Percentiles rank a stretch among this genome's conserved stretches.
These are phyloP conservation scores for Clitocybe nebularis DNA, from an alignment of 1,284 basidiomycete species.

Conservation along the genomic window DNA sequence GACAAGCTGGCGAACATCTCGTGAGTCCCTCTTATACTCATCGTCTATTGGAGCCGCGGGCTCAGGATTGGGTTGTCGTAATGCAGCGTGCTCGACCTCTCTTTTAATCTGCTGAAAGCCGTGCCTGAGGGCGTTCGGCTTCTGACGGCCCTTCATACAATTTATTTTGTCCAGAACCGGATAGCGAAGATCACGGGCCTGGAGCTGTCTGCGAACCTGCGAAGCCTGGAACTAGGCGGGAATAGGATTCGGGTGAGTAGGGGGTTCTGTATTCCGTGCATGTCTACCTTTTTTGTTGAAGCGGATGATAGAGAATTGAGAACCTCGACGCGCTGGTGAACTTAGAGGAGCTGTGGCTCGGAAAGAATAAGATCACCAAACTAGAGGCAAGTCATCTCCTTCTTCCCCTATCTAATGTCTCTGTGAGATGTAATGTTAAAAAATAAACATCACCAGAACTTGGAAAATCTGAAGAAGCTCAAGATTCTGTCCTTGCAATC, in stretches of 20 bases:
- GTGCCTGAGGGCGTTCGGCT: conserved; percentile 62
- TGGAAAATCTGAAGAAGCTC: conserved; percentile 66
- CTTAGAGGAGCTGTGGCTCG: conserved; percentile 92
- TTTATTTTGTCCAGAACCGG: conserved; percentile 97
- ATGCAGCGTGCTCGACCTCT: conserved; percentile 80
- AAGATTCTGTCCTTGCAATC: conserved; percentile 88
- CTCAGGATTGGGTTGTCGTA: neutral
- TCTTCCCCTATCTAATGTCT: conserved; percentile 14
- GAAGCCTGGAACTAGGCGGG: conserved; percentile 89
- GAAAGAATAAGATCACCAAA: conserved; percentile 94
- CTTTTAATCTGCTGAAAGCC: conserved; percentile 86
- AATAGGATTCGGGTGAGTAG: conserved; percentile 76
- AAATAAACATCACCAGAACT: no score
- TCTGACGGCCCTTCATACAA: conserved; percentile 64
- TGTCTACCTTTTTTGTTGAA: conserved; percentile 1
- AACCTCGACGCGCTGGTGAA: conserved; percentile 79
- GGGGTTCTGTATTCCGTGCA: neutral
- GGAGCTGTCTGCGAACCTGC: conserved; percentile 57
- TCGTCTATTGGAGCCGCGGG: neutral
- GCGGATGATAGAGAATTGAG: conserved; percentile 84
- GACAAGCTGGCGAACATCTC: conserved; percentile 58
- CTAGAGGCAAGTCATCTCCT: conserved; percentile 60
- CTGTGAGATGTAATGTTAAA: no score
- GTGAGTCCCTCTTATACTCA: conserved; percentile 44
- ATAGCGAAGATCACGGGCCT: conserved; percentile 78